Evolutionary conservation across 495 filamentous ascomycete species (phyloP), one percentile per base, ranked within the genome.

Genomic region (Trichocladium uniseriatum): DNA sequence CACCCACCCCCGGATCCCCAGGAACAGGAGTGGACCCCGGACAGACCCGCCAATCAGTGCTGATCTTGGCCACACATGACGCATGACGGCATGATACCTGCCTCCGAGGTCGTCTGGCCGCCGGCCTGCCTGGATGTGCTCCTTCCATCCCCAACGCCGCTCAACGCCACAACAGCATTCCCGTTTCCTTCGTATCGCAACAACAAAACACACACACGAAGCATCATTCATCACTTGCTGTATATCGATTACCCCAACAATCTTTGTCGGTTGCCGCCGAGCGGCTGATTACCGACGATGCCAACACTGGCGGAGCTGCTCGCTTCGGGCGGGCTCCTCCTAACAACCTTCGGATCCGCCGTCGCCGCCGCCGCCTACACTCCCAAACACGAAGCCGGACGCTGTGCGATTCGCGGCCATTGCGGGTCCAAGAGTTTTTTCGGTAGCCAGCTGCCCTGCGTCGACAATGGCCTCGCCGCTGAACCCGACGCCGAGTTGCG

Each of bases 391-490:
- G 89, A 95, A 70, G 71, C 79, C 41, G 94, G 92, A 11, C 79
- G 92, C 53, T 98, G 92, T 69, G 87, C 92, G 0, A 83, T 98
- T 43, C 80, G 90, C 21, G 90, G 89, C 5, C 80, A 94, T 51
- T 98, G 92, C 61, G 92, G 91, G 6, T 88, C 84, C 62, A 80
- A 92, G 65, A 82, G 82, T 35, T 81, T 91, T 56, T 96, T 95
- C 60, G 87, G 87, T 15, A 78, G 81, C 40, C 78, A 94, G 57
- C 74, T 98, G 45, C 92, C 92, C 7, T 97, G 89, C 60, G 79
- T 89, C n/a, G 92, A 97, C 68, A 98, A 98, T 65, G 89, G 72
- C 16, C 72, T 81, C 34, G 94, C 92, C 38, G 72, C 80, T 42
- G 74, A 82, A 34, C 90, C 91, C 9, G 78, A 82, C 21, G 73